Evolutionary conservation across 495 filamentous ascomycete genomes (phyloP).

Genomic region (Xylaria bambusicola): DNA sequence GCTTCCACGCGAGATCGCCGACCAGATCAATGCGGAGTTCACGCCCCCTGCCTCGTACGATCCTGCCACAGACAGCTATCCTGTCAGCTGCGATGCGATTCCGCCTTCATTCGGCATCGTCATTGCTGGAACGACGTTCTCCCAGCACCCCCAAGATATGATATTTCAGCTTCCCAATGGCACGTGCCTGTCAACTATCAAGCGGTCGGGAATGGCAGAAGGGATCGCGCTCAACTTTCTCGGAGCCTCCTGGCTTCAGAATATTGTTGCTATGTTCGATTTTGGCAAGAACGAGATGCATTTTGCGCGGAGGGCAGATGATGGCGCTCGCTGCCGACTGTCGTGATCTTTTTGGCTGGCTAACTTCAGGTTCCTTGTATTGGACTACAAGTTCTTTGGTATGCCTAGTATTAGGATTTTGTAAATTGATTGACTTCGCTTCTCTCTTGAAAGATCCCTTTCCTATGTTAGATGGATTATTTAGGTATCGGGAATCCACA

Average conservation of each 20-base stretch:
- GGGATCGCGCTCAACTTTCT: constrained; percentile 54
- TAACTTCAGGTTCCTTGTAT: too few species aligned
- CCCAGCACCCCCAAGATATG: constrained; percentile 57
- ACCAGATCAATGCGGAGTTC: constrained; percentile 55
- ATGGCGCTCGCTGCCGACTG: not conserved
- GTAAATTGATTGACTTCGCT: too few species aligned
- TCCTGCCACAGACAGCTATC: constrained; percentile 47
- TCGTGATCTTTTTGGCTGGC: too few species aligned
- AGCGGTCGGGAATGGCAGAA: constrained; percentile 39
- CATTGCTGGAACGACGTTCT: constrained; percentile 52
- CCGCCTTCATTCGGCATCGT: constrained; percentile 55
- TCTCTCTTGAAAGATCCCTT: too few species aligned
- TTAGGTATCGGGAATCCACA: too few species aligned
- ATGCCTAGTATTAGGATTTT: not conserved
- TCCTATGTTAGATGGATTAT: too few species aligned
- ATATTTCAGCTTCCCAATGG: constrained; percentile 41
- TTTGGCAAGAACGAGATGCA: constrained; percentile 40
- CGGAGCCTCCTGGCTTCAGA: constrained; percentile 65
- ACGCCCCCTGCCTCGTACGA: constrained; percentile 54
- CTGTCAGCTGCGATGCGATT: constrained; percentile 57
- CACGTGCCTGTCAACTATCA: constrained; percentile 51
- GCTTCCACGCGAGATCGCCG: constrained; percentile 48
- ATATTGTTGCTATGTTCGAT: constrained; percentile 63
- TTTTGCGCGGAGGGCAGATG: constrained; percentile 5
- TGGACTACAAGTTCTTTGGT: not conserved